Evolutionary conservation across 495 filamentous ascomycete species (phyloP).

Genomic region (Saxophila tyrrhenica): DNA sequence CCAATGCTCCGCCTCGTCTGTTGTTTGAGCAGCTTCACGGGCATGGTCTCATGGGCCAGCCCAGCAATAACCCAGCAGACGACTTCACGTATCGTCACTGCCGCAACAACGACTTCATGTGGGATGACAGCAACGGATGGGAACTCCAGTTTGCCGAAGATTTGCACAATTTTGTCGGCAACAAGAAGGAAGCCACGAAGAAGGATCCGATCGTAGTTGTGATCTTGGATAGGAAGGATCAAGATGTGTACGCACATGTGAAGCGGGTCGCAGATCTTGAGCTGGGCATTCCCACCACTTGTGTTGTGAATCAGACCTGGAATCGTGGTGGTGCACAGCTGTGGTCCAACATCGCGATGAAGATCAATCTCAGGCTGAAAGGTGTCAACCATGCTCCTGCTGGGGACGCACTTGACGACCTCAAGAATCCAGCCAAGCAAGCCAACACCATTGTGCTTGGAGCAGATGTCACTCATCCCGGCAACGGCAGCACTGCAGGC

Average conservation of each 20-base stretch:
- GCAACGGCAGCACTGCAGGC: neutral
- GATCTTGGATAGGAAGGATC: neutral
- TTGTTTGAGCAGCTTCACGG: no score
- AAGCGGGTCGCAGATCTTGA: slow-evolving; percentile 12
- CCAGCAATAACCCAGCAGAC: no score
- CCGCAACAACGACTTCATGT: no score
- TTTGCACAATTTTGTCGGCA: no score
- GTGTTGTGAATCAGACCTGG: neutral
- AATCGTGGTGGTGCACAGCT: neutral
- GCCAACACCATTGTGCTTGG: slow-evolving; percentile 17
- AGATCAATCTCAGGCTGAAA: slow-evolving; percentile 2
- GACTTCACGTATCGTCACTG: no score
- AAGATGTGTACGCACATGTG: slow-evolving; percentile 3
- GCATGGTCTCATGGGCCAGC: no score
- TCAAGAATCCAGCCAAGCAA: neutral
- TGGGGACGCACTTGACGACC: neutral
- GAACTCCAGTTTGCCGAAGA: no score
- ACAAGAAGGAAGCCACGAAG: no score
- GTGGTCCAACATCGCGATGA: slow-evolving; percentile 10
- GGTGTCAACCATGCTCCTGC: neutral
- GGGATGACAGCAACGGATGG: no score
- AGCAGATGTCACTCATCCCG: slow-evolving; percentile 16
- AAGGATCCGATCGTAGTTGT: neutral
- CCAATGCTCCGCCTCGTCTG: neutral
- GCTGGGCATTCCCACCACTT: slow-evolving; percentile 4